Conservation (phyloP, 441 rosid genomes). For the Pelargonium cotyledonis region DNA sequence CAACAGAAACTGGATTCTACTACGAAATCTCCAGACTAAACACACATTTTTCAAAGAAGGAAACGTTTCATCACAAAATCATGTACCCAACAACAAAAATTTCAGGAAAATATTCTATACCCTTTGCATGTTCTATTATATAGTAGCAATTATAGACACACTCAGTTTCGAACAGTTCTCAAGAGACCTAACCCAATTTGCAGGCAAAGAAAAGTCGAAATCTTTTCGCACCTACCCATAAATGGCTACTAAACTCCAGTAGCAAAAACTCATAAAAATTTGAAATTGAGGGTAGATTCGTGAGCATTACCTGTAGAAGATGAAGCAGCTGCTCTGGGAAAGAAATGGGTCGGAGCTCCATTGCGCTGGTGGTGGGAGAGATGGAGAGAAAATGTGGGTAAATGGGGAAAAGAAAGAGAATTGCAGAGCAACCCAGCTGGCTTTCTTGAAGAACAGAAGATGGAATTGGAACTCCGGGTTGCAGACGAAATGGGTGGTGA, state of each 20-base stretch:
- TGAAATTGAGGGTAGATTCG: not conserved
- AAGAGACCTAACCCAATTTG: not conserved
- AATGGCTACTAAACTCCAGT: no score
- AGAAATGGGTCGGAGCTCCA: conserved; percentile 16
- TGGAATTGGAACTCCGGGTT: conserved; percentile 14
- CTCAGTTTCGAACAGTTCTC: not conserved
- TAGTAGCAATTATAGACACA: not conserved
- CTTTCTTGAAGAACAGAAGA: conserved; percentile 14
- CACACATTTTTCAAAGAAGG: not conserved
- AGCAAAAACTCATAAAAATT: not conserved
- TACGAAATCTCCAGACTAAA: not conserved
- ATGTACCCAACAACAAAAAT: not conserved
- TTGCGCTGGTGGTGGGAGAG: conserved; percentile 15
- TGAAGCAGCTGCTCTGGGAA: conserved; percentile 29
- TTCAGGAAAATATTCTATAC: not conserved
- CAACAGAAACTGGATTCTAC: not conserved
- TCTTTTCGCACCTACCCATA: no score
- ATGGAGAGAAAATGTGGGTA: conserved; percentile 4
- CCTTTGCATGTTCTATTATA: not conserved
- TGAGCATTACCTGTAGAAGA: conserved; percentile 42
- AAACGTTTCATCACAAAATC: not conserved
- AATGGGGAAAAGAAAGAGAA: conserved; percentile 15
- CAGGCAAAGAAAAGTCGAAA: no score
- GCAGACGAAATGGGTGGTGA: conserved; percentile 17
- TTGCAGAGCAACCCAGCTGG: conserved; percentile 12